phyloP scores from a whole-genome alignment of 306 rosid genomes.

The Rosa multiflora region DNA sequence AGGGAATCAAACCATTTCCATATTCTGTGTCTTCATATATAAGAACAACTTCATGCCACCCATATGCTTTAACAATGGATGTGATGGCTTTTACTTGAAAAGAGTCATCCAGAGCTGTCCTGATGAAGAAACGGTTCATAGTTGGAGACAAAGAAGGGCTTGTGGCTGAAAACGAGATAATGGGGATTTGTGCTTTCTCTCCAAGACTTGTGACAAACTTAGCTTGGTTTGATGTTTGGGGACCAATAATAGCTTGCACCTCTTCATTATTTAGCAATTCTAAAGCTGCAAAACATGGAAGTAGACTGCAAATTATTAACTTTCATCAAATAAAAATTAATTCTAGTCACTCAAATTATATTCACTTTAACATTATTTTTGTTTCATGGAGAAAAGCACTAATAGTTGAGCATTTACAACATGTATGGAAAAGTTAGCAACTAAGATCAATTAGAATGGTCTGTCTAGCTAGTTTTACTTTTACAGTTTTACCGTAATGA shows the following conservation, averaged over 20 bases:
- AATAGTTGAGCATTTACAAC: background rate
- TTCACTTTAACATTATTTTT: no score
- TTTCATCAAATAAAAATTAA: no score
- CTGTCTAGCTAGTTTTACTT: background rate
- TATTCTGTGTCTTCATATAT: slow-evolving; percentile 41
- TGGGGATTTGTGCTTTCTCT: slow-evolving; percentile 23
- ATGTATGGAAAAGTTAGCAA: background rate
- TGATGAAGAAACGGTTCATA: slow-evolving; percentile 21
- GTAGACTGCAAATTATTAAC: background rate
- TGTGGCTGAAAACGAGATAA: slow-evolving; percentile 25
- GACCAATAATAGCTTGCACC: slow-evolving; percentile 24
- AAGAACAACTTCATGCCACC: slow-evolving; percentile 37
- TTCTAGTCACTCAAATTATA: background rate
- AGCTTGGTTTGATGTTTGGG: slow-evolving; percentile 28
- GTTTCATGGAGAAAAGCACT: background rate
- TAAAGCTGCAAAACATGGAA: slow-evolving; percentile 11
- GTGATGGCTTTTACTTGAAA: slow-evolving; percentile 30
- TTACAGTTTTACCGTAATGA: background rate
- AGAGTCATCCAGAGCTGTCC: slow-evolving; percentile 13
- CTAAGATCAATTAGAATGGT: background rate
- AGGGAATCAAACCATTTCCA: slow-evolving; percentile 41
- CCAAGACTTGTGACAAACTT: slow-evolving; percentile 19
- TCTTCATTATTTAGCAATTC: slow-evolving; percentile 15
- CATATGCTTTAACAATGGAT: slow-evolving; percentile 25
- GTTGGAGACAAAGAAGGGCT: slow-evolving; percentile 19